phyloP scores from a whole-genome alignment of 2,329 filamentous ascomycete genomes.

The Teratosphaeria gauchensis region DNA sequence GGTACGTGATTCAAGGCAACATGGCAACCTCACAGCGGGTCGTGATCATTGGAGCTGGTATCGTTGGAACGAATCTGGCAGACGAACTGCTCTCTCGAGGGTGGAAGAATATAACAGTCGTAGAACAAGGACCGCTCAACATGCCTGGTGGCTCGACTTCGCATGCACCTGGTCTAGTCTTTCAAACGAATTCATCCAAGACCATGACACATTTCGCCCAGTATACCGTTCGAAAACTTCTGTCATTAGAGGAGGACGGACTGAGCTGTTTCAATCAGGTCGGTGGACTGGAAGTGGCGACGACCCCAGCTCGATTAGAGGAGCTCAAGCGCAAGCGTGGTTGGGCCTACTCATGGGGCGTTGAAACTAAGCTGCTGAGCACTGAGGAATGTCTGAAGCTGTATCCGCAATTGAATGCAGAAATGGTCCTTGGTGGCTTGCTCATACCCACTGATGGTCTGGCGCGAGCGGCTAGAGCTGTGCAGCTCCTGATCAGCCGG shows the following conservation, averaged over 20 bases:
- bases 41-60: conserved; percentile 54
- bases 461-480: conserved; percentile 51
- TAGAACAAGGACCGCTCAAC: conserved; percentile 53
- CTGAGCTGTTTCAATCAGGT: conserved; percentile 53
- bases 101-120: conserved; percentile 54
- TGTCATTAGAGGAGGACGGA: conserved; percentile 41
- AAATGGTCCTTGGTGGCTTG: conserved; percentile 48
- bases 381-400: conserved; percentile 43
- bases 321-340: conserved; percentile 56
- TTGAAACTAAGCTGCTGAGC: conserved; percentile 45
- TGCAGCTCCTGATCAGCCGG: conserved; percentile 50
- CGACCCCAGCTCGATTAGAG: conserved; percentile 47
- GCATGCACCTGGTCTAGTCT: conserved; percentile 55
- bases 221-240: conserved; percentile 53
- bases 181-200: conserved; percentile 51
- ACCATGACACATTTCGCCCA: conserved; percentile 50
- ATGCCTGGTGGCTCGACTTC: conserved; percentile 58
- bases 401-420: conserved; percentile 47
- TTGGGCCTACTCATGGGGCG: conserved; percentile 52
- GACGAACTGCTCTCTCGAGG: conserved; percentile 54
- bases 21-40: conserved; percentile 23
- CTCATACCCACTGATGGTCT: conserved; percentile 53
- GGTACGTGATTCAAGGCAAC: neutral
- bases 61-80: conserved; percentile 54
- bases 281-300: conserved; percentile 54